phyloP scores from a whole-genome alignment of 2,329 filamentous ascomycete genomes.

The Hymenoscyphus infarciens region DNA sequence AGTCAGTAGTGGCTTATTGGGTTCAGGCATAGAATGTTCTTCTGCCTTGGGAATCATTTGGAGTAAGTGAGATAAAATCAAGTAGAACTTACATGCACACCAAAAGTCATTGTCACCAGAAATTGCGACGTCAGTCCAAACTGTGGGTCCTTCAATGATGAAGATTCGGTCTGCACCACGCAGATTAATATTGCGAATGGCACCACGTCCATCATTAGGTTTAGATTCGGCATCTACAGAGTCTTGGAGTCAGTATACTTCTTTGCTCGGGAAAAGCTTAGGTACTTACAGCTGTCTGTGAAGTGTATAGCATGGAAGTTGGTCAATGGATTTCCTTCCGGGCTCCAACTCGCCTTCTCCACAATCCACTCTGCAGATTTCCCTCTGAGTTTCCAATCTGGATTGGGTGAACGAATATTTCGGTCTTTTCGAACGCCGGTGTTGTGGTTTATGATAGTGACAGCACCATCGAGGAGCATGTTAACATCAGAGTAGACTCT shows the following conservation, averaged over 20 bases:
- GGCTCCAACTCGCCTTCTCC: not conserved
- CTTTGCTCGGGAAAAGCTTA: too few relatives aligned
- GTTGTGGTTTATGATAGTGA: not conserved
- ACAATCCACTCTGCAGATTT: not conserved
- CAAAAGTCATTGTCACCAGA: not conserved
- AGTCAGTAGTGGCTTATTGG: too few relatives aligned
- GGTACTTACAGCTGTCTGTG: not conserved
- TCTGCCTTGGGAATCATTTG: too few relatives aligned
- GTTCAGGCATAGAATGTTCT: too few relatives aligned
- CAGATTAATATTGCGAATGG: not conserved
- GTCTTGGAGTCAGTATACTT: too few relatives aligned
- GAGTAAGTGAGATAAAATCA: too few relatives aligned
- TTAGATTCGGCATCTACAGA: not conserved
- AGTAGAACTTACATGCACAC: not conserved
- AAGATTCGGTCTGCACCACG: not conserved
- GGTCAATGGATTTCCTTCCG: not conserved
- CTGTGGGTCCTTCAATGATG: not conserved
- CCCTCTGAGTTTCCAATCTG: not conserved
- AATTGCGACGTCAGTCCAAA: not conserved
- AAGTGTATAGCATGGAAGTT: not conserved
- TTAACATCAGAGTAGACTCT: not conserved
- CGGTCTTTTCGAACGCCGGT: not conserved
- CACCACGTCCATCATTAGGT: not conserved
- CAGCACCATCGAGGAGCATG: not conserved
- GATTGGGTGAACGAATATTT: not conserved